phyloP scores from a whole-genome alignment of 305 asterid species.

The Rubia occidens region DNA sequence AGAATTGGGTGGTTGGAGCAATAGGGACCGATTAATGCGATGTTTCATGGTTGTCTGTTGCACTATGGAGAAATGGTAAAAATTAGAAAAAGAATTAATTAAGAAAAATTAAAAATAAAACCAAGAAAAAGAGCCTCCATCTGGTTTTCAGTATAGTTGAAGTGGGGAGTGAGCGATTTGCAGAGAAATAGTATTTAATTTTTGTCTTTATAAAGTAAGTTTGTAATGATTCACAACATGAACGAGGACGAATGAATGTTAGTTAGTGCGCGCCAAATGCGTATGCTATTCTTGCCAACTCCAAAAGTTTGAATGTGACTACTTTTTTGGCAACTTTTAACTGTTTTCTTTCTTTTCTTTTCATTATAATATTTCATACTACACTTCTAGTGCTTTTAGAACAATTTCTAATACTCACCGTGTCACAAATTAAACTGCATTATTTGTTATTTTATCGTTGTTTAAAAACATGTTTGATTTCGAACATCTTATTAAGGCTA shows the following conservation, averaged over 20 bases:
- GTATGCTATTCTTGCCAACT: conserved; percentile 8
- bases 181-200: conserved; percentile 2
- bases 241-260: not conserved
- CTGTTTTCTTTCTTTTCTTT: not conserved
- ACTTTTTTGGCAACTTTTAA: not conserved
- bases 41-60: conserved; percentile 37
- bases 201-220: not conserved
- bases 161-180: not conserved
- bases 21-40: conserved; percentile 35
- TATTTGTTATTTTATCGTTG: too few relatives aligned
- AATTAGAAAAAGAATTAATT: too few relatives aligned
- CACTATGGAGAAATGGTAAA: conserved; percentile 5
- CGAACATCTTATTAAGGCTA: too few relatives aligned
- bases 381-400: too few relatives aligned
- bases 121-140: not conserved
- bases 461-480: too few relatives aligned
- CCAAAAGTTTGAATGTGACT: conserved; percentile 16
- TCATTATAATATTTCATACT: too few relatives aligned
- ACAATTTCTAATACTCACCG: too few relatives aligned
- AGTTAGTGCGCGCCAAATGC: conserved; percentile 25
- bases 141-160: not conserved
- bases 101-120: not conserved
- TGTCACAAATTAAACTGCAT: too few relatives aligned
- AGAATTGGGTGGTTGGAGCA: conserved; percentile 23
- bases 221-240: conserved; percentile 13